Base-by-base conservation (phyloP, 2,329 filamentous ascomycete species). In the Fusarium circinatum region DNA sequence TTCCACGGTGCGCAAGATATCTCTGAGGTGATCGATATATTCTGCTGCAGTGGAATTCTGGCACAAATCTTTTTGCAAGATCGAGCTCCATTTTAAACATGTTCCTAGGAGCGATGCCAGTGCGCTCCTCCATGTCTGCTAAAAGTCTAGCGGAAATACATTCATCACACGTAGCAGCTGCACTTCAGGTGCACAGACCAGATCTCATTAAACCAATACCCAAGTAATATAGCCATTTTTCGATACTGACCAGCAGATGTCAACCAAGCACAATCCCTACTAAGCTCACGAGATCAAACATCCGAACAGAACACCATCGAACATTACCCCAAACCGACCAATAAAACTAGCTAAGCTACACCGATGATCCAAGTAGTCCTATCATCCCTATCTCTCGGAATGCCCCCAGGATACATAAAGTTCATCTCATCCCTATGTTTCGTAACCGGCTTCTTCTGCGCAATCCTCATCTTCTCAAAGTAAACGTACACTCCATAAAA, bases 401-500 rank as follows among this genome's bases (percentile, higher is more conserved):
- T 26, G 0, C 36, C 59, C 11, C 45, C 59, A 0, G 59, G 65
- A 34, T 70, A 13, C 20, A 70, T 9, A 8, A 14, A 13, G 13
- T 39, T 41, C 12, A 49, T 65, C 6, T 55, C 48, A 9, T 34
- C 17, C 1, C 26, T 26, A 32, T 70, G 52, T 11, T 65, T 57
- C 12, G 34, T 49, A 15, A 22, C 42, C 4, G 67, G 59, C 5
- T 70, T 70, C 4, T 54, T 54, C 30, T 70, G 67, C 11, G 59
- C 65, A 15, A 59, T 39, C 15, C 59, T 41, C 15, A 70, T 15
- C 41, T 70, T 70, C 18, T 70, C 65, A 39, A 70, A 65, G 24
- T 70, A 70, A 12, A 70, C 65, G 22, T 65, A 65, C 15, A 59
- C 65, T 5, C 52, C 41, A 4, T 70, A 65, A 24, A 57, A 70